Evolutionary conservation across 2,329 filamentous ascomycete species (phyloP).

Genomic region (Taxawa tesnikishii): DNA sequence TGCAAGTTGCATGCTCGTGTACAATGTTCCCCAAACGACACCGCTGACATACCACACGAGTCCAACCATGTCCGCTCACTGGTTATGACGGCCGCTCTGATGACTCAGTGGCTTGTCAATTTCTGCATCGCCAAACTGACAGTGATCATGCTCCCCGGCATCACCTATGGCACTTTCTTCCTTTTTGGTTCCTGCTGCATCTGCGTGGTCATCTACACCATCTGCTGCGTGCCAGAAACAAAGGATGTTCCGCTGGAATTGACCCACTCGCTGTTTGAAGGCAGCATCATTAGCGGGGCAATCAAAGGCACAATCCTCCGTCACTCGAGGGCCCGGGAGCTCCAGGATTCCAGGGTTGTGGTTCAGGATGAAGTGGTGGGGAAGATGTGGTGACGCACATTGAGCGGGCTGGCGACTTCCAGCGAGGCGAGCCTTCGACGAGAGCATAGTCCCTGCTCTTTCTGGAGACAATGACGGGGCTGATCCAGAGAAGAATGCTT

Average conservation of each 20-base stretch:
- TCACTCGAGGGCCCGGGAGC: conserved; percentile 22
- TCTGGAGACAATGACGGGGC: too few relatives aligned
- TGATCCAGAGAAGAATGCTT: too few relatives aligned
- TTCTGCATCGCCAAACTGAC: conserved; percentile 17
- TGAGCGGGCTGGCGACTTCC: too few relatives aligned
- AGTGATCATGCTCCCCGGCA: conserved; percentile 29
- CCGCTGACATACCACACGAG: too few relatives aligned
- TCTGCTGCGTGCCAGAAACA: conserved; percentile 31
- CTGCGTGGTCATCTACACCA: conserved; percentile 27
- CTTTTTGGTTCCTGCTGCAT: conserved; percentile 29
- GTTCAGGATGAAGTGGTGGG: too few relatives aligned
- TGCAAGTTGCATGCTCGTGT: conserved; percentile 1
- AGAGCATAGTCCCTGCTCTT: too few relatives aligned
- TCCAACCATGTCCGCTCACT: conserved; percentile 24
- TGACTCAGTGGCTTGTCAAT: conserved; percentile 34
- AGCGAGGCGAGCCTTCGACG: too few relatives aligned
- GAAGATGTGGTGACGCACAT: too few relatives aligned
- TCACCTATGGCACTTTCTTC: conserved; percentile 28
- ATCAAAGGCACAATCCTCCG: conserved; percentile 25
- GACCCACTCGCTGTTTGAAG: conserved; percentile 29
- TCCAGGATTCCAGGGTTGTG: too few relatives aligned
- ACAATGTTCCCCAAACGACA: too few relatives aligned
- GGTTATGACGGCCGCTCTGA: conserved; percentile 30
- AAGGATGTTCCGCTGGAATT: conserved; percentile 30
- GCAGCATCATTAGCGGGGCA: conserved; percentile 26